Evolutionary conservation across 495 filamentous ascomycete genomes (phyloP), one percentile per base, ranked within the genome.

Genomic region (Talaromyces wortmannii): DNA sequence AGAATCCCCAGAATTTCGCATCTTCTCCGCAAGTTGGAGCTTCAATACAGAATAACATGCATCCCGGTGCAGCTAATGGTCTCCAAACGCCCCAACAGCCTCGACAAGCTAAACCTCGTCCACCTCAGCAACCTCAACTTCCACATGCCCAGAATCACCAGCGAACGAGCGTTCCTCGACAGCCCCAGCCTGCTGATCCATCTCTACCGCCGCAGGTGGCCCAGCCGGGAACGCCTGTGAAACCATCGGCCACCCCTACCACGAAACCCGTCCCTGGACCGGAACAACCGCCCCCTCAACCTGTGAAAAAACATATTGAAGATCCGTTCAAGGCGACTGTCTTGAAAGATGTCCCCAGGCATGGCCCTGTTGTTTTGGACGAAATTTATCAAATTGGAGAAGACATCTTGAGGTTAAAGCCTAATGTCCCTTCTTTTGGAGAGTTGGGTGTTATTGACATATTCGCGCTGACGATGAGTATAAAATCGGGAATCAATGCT

Each of bases 401-500:
- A 45, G 83, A 89, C 30, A 70, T 95, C 17, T 68, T 75, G 29
- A 76, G 72, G 56, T 70, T 79, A 58, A 87, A 83, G 61, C 89
- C 90, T 1, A 85, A 83, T 57, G 76, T 92, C 44, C 94, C 94
- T 3, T 67, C 72, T 0, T 78, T 88, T n/a, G 70, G 75, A 4
- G 92, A 98, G 59, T 74, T 97, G 31, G 94, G 94, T 10, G 74
- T 88, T 13, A 85, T 98, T 53, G 92, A 98, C 62, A 85, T 97
- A 30, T 88, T 90, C 59, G 90, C 92, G n/a, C 77, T 98, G 43
- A 95, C 84, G 2, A 89, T 90, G 78, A 89, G 90, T 62, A 75
- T 98, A n/a, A 90, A 95, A 57, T 95, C 88, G 55, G 94, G 92
- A 3, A 89, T 98, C 50, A 82, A 90, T 61, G 84, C 83, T 11